Percentiles rank a stretch among this genome's conserved stretches.
Evolutionary conservation across 768 basidiomycete species (phyloP).

Genomic region (Pulveroboletus frians): DNA sequence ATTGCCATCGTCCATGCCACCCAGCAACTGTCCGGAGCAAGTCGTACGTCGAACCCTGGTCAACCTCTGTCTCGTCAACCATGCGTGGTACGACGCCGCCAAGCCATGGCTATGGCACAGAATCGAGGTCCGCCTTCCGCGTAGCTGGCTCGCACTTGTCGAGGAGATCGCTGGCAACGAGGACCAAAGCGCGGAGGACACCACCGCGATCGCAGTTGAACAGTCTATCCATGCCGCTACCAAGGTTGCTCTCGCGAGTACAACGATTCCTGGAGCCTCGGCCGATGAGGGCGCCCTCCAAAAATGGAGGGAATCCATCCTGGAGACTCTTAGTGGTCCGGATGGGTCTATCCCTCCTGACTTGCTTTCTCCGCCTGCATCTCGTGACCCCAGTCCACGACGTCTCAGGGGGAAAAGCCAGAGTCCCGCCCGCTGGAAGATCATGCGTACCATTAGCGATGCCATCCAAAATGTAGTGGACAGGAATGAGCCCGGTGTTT

Average conservation of each 20-base stretch:
- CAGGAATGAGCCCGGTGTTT: slow-evolving; percentile 59
- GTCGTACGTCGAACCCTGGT: slow-evolving; percentile 60
- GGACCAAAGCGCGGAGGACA: slow-evolving; percentile 42
- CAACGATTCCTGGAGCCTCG: slow-evolving; percentile 30
- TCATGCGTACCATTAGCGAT: slow-evolving; percentile 72
- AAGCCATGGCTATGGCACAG: slow-evolving; percentile 85
- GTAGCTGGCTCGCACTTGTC: slow-evolving; percentile 78
- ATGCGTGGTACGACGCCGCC: slow-evolving; percentile 75
- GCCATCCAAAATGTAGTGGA: slow-evolving; percentile 71
- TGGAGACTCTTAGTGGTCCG: slow-evolving; percentile 54
- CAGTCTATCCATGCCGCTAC: slow-evolving; percentile 65
- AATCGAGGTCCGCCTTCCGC: slow-evolving; percentile 76
- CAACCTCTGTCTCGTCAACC: slow-evolving; percentile 72
- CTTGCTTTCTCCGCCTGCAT: slow-evolving; percentile 70
- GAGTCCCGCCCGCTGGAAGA: slow-evolving; percentile 79
- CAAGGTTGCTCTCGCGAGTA: slow-evolving; percentile 51
- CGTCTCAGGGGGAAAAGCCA: slow-evolving; percentile 72
- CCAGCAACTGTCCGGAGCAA: slow-evolving; percentile 64
- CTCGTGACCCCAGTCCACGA: slow-evolving; percentile 78
- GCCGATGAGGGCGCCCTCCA: slow-evolving; percentile 40
- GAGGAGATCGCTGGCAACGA: slow-evolving; percentile 76
- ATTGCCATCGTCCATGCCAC: slow-evolving; percentile 70
- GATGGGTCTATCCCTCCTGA: slow-evolving; percentile 71
- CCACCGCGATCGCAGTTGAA: slow-evolving; percentile 59
- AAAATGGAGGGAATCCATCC: slow-evolving; percentile 55